Conservation (phyloP, 768 basidiomycete genomes). For the Steccherinum ochraceum region DNA sequence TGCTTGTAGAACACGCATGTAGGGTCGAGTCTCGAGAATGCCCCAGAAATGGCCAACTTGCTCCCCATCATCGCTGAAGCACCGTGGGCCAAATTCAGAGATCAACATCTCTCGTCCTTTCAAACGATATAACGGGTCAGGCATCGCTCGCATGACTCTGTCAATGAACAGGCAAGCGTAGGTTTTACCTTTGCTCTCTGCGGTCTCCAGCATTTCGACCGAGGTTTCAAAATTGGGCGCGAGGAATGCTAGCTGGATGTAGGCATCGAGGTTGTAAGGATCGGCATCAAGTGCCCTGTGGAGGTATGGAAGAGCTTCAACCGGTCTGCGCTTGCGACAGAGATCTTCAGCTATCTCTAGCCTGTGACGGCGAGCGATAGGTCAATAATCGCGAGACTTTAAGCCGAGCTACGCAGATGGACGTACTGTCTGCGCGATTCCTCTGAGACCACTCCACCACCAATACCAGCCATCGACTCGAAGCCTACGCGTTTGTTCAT, state of each 20-base stretch:
- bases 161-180: not conserved
- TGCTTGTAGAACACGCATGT: constrained; percentile 38
- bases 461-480: not conserved
- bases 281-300: constrained; percentile 32
- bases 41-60: constrained; percentile 32
- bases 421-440: constrained; percentile 1
- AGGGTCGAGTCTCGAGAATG: constrained; percentile 35
- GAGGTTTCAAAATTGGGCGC: constrained; percentile 21
- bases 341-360: constrained; percentile 33
- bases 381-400: no score
- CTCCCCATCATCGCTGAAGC: constrained; percentile 32
- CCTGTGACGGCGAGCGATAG: no score
- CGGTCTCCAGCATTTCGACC: constrained; percentile 22
- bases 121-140: not conserved
- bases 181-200: constrained; percentile 17
- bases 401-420: no score
- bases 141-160: no score
- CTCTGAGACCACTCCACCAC: not conserved
- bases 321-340: constrained; percentile 24
- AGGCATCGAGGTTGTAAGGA: constrained; percentile 34
- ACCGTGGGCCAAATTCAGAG: constrained; percentile 23
- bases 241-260: constrained; percentile 30
- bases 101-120: constrained; percentile 26
- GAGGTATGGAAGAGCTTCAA: constrained; percentile 33
- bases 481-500: constrained; percentile 1